Evolutionary conservation across 176 grass and related monocot species (phyloP).

Genomic region (Chloris gayana): DNA sequence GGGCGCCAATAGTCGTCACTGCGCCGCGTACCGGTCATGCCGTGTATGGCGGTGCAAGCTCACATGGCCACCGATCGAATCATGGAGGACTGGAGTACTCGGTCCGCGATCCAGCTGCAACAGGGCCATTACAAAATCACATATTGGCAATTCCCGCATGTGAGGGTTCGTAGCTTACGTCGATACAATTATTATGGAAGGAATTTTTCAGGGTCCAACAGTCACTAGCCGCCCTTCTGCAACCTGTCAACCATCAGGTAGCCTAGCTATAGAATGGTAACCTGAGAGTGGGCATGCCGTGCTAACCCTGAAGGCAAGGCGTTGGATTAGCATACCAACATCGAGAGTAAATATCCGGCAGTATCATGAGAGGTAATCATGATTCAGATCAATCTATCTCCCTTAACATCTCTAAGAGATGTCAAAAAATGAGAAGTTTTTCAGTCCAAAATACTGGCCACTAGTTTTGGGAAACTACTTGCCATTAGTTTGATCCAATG

Average conservation of each 20-base stretch:
- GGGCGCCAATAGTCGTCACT: slow-evolving; percentile 17
- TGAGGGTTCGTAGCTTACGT: slow-evolving; percentile 15
- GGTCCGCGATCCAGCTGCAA: slow-evolving; percentile 31
- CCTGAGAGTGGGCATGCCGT: no score
- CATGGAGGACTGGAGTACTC: slow-evolving; percentile 40
- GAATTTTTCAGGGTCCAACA: not conserved
- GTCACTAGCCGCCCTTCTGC: not conserved
- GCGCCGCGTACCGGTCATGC: slow-evolving; percentile 27
- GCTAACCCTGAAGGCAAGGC: no score
- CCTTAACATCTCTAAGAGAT: no score
- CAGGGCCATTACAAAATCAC: slow-evolving; percentile 12
- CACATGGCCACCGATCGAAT: slow-evolving; percentile 54
- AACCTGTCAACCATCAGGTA: not conserved
- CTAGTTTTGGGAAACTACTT: no score
- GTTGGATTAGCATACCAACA: no score
- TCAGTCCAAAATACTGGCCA: no score
- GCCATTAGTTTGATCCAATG: no score
- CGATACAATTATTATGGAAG: not conserved
- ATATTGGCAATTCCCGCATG: not conserved
- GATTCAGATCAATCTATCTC: no score
- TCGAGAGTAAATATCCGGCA: no score
- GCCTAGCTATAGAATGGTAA: no score
- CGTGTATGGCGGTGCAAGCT: not conserved
- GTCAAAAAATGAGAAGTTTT: no score
- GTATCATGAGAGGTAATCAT: no score